Evolutionary conservation across 495 filamentous ascomycete genomes (phyloP).

Genomic region (Penicillium subrubescens): DNA sequence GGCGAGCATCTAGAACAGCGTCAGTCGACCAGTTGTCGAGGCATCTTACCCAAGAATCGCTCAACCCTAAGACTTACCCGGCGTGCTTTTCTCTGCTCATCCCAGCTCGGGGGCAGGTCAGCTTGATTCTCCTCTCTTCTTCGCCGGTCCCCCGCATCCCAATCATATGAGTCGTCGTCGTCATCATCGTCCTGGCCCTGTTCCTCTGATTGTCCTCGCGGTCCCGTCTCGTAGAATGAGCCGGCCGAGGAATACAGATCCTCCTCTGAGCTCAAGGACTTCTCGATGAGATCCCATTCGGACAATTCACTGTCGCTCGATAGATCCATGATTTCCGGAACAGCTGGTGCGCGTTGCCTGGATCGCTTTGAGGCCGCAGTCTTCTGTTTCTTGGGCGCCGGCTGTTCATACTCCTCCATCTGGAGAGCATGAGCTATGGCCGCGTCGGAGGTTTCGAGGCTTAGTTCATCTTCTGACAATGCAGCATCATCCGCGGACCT

Average conservation of each 20-base stretch:
- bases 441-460: constrained; percentile 51
- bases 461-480: constrained; percentile 30
- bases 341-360: not conserved
- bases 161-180: not conserved
- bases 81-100: constrained; percentile 21
- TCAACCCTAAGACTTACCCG: constrained; percentile 35
- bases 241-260: not conserved
- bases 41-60: not conserved
- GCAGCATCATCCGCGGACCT: constrained; percentile 24
- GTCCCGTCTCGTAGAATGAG: not conserved
- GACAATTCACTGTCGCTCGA: constrained; percentile 11
- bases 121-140: constrained; percentile 5
- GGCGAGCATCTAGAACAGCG: constrained; percentile 32
- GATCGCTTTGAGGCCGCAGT: not conserved
- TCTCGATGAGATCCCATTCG: constrained; percentile 2
- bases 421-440: constrained; percentile 62
- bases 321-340: not conserved
- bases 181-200: constrained; percentile 18
- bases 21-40: constrained; percentile 9
- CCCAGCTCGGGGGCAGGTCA: constrained; percentile 14
- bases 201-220: not conserved
- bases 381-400: constrained; percentile 30
- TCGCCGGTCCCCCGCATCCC: too few relatives aligned
- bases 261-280: constrained; percentile 3
- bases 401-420: constrained; percentile 58